Base-by-base conservation (phyloP, 2,329 filamentous ascomycete species). In the Amesomyces nigricolor region DNA sequence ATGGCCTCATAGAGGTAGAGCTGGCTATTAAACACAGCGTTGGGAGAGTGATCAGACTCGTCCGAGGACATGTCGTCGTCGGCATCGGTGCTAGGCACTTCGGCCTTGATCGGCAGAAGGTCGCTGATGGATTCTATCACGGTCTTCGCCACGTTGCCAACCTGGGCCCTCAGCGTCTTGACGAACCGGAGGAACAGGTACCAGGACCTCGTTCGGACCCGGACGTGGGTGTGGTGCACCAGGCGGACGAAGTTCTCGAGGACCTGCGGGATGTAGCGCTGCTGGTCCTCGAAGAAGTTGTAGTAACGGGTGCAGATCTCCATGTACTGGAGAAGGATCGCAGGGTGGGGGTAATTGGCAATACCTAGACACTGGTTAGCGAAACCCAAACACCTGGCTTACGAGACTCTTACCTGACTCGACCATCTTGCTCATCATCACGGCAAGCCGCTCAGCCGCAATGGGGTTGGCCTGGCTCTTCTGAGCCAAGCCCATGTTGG, bases 41-140 rank as follows among this genome's bases (percentile, higher is more conserved):
- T 89, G n/a, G 88, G 87, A 17, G 88, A 91, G 63, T 91, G 87
- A 57, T 95, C 90, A 43, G 88, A 89, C 67, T 96, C 89, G 61
- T 96, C 91, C 0, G 92, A 96, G 1, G 91, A 96, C 84, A 95
- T 94, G 68, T 96, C 92, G 65, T 95, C 90, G 52, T 94, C 89
- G 10, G 82, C 82, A 56, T 86, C 84, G 48, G 88, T 87, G 47
- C 85, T 83, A 1, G 91, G 85, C 4, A 96, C 75, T 72, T 97
- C 91, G 1, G 94, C 94, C 66, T 90, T 91, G 71, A 99, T 96
- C 14, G 87, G 83, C 45, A 99, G 79, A 29, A 99, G 78, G 68
- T 97, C 92, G 54, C 84, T 82, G 60, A 99, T 86, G 38, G 92
- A 92, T 66, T 91, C 86, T 53, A 99, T 95, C 48, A 99, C 86